phyloP scores from a whole-genome alignment of 345 rosid genomes.

The Cochlearia excelsa region DNA sequence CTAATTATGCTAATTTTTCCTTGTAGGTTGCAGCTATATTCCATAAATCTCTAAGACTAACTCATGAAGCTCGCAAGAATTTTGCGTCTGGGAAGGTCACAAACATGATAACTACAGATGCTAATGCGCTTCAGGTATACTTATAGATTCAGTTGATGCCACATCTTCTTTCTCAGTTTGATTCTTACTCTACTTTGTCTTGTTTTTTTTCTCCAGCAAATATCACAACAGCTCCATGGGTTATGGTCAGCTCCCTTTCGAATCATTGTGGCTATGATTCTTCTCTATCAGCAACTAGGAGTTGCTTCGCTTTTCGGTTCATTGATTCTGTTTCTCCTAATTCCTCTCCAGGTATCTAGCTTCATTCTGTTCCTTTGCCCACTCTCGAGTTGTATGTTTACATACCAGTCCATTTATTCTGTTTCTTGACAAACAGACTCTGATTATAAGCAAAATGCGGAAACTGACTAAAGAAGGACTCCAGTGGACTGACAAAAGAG shows the following conservation, averaged over 20 bases:
- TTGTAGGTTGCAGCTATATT: constrained; percentile 90
- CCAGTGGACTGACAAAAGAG: constrained; percentile 92
- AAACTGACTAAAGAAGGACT: constrained; percentile 86
- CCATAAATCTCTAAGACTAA: constrained; percentile 75
- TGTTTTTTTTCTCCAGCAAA: constrained; percentile 48
- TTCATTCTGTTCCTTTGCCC: background rate
- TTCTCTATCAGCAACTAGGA: constrained; percentile 84
- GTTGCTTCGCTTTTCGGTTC: constrained; percentile 90
- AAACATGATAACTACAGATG: constrained; percentile 95
- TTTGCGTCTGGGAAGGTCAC: constrained; percentile 87
- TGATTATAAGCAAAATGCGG: constrained; percentile 81
- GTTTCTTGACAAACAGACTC: constrained; percentile 49
- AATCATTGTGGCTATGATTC: constrained; percentile 69
- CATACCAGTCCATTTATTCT: constrained; percentile 17
- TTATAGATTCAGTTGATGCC: background rate
- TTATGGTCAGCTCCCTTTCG: constrained; percentile 99
- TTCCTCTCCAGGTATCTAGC: constrained; percentile 69
- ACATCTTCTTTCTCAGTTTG: background rate
- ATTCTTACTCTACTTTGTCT: constrained; percentile 2
- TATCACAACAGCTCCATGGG: constrained; percentile 77
- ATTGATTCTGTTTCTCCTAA: constrained; percentile 64
- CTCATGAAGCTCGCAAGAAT: constrained; percentile 80
- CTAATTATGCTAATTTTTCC: constrained; percentile 19
- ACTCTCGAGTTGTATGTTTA: background rate
- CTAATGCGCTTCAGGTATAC: constrained; percentile 79